Conservation (phyloP, 345 rosid genomes). For the Jatropha curcas region DNA sequence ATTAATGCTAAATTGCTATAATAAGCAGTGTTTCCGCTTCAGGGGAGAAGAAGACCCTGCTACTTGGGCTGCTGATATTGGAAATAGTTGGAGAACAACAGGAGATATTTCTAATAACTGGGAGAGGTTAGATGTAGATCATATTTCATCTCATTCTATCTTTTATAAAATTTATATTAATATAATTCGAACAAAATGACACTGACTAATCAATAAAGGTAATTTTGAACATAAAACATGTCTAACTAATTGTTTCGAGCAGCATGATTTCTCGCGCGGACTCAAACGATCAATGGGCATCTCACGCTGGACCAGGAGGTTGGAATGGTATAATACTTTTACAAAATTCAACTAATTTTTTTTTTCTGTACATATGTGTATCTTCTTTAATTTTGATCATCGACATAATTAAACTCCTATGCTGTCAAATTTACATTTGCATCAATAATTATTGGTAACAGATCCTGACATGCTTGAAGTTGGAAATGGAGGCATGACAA, state of each 20-base stretch:
- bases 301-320: slow-evolving; percentile 87
- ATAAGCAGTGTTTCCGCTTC: background rate
- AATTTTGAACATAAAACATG: too few species aligned
- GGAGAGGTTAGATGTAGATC: slow-evolving; percentile 52
- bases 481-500: slow-evolving; percentile 38
- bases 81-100: slow-evolving; percentile 98
- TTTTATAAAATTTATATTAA: too few species aligned
- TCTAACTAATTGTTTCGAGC: too few species aligned
- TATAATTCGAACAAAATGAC: too few species aligned
- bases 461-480: slow-evolving; percentile 40
- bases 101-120: slow-evolving; percentile 71
- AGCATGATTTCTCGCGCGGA: slow-evolving; percentile 74
- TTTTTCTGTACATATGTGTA: too few species aligned
- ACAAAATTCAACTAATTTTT: too few species aligned
- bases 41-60: slow-evolving; percentile 96
- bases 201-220: background rate
- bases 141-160: too few species aligned
- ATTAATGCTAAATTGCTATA: too few species aligned
- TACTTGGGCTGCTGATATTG: slow-evolving; percentile 70
- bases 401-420: too few species aligned
- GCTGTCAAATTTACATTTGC: too few species aligned
- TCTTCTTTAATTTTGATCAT: too few species aligned
- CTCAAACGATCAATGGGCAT: slow-evolving; percentile 73
- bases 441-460: background rate
- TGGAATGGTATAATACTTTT: slow-evolving; percentile 68